Evolutionary conservation across 2,329 filamentous ascomycete species (phyloP), one percentile per base, ranked within the genome.

Genomic region (Epichloe elymi): DNA sequence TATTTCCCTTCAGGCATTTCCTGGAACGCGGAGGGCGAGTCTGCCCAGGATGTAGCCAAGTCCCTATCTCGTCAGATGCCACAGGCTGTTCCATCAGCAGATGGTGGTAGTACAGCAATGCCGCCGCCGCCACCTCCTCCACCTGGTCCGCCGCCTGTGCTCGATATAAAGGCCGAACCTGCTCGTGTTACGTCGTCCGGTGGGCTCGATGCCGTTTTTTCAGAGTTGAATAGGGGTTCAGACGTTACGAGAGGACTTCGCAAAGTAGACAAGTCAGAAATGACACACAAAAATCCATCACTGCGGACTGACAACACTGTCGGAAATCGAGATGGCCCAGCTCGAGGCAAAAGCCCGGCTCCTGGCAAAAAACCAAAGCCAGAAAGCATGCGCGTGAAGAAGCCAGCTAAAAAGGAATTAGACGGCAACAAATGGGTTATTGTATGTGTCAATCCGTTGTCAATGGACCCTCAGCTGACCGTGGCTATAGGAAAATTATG

Each of bases 231-330:
- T 70, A 84, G 85, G 65, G 93, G 93, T 52, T 82, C 87, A 54
- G 76, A 80, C n/a, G 87, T 98, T 53, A 98, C 93, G 4, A 82
- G 87, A 57, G 83, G 86, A 35, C 76, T 98, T 37, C 85, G 86
- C 58, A 98, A 96, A 74, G 93, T 98, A 47, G 91, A 96, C 70
- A 85, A 84, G 64, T 93, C 86, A 50, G 78, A 97, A 67, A 96
- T 96, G 91, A 98, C 93, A 54, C 93, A 98, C 71, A 97, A 97
- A 74, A 98, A 98, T 69, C 93, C 93, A 14, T 80, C 83, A 10
- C 74, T 98, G 52, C 83, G 93, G 55, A 79, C 86, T 23, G 74
- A 74, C 54, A 85, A 86, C 12, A 77, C 80, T 2, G 87, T 91
- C 3, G 75, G 86, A 30, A 78, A 76, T 20, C 75, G 74, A 53